Base-by-base conservation (phyloP, 768 basidiomycete genomes). In the Hygrocybe punicea region DNA sequence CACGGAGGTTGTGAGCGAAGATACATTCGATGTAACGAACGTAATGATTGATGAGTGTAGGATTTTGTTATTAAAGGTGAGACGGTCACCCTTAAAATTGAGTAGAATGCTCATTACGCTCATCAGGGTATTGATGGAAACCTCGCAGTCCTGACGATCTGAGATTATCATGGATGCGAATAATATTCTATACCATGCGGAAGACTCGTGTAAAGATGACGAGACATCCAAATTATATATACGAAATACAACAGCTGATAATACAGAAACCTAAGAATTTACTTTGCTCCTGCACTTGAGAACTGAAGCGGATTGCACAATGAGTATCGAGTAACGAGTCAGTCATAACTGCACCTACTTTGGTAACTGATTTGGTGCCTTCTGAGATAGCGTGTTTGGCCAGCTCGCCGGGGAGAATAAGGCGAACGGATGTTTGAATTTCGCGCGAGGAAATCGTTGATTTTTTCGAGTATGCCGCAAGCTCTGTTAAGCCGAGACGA, bases 361-460 rank as follows among this genome's bases (percentile, higher is more conserved):
- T 95, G 69, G 91, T 94, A 62, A 93, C 92, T 49, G 87, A 89
- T 76, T 93, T 93, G 60, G 91, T 96, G 52, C 94, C 94, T 77
- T 96, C 93, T 52, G 91, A 96, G 71, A 93, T 91, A 61, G 60
- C 60, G 56, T 61, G 60, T 53, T 61, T 61, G 29, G 60, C 60
- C 53, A 96, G 85, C 76, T 95, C 93, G 71, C 92, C 93, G 64
- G 96, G 94, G 25, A 99, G 88, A 73, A 99, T 96, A 55, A 98
- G 84, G 61, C 96, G 90, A 52, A 98, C 97, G 45, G 94, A 84
- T 40, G 96, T 98, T 74, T 98, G 95, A 64, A 98, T 98, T 76
- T 98, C 95, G 60, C 95, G 93, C 47, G 94, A 97, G 37, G 96
- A 97, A 72, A 98, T 98, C 29, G 95, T 98, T 7, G 96, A 97